phyloP scores from a whole-genome alignment of 2,329 filamentous ascomycete genomes.

The Cladophialophora carrionii region DNA sequence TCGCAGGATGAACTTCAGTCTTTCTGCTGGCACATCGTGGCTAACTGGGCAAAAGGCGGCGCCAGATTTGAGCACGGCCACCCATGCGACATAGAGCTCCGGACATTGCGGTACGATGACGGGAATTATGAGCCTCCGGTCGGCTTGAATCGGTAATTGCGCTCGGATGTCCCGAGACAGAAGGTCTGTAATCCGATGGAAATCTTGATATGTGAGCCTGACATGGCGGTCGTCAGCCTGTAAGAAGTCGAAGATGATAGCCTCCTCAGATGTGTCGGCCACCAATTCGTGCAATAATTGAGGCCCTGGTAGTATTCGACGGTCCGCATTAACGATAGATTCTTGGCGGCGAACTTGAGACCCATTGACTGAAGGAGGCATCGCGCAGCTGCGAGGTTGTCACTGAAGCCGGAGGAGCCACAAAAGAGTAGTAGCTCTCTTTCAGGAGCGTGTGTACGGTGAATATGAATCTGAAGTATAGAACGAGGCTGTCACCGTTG shows the following conservation, averaged over 20 bases:
- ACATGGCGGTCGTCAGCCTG: constrained; percentile 52
- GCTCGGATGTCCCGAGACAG: constrained; percentile 26
- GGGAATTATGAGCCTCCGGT: constrained; percentile 61
- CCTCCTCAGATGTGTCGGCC: constrained; percentile 44
- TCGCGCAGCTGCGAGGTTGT: neutral
- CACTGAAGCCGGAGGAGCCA: no score
- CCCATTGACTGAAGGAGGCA: constrained; percentile 14
- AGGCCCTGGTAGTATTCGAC: constrained; percentile 58
- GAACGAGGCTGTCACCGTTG: neutral
- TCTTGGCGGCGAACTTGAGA: constrained; percentile 40
- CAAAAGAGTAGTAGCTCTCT: neutral
- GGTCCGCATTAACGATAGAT: constrained; percentile 63
- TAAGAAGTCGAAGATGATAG: constrained; percentile 67
- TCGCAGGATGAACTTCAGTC: constrained; percentile 76
- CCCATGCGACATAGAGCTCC: constrained; percentile 73
- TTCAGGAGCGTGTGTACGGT: neutral
- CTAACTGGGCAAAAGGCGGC: constrained; percentile 85
- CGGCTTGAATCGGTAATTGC: constrained; percentile 33
- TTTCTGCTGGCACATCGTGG: constrained; percentile 74
- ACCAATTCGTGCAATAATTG: constrained; percentile 67
- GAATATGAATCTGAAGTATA: neutral
- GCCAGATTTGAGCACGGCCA: constrained; percentile 79
- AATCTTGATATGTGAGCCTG: constrained; percentile 62
- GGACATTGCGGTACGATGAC: constrained; percentile 76
- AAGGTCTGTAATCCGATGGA: constrained; percentile 50